Evolutionary conservation across 371 early-diverging fungal species (phyloP), one percentile per base, ranked within the genome.

Genomic region (Chytridiales sp.): DNA sequence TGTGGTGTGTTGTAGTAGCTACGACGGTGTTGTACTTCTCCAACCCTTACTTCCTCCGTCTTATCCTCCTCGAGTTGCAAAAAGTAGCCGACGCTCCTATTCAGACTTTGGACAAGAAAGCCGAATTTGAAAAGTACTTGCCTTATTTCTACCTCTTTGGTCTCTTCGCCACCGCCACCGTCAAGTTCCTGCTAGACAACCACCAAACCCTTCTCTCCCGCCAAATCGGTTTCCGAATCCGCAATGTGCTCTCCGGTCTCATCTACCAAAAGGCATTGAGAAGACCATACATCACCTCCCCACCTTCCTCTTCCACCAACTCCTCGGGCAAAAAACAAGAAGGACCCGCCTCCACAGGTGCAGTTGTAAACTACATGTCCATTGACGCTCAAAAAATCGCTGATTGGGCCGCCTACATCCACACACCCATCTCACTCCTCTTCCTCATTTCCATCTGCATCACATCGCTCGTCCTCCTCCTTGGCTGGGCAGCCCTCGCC

Each of bases 401-500:
- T 1, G 51, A 49, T n/a, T 61, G 63, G 63, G 34, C 44, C 26
- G 63, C 50, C 9, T 38, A 17, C 19, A 4, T 62, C 26, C 40
- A 50, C 51, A 41, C 56, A 4, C 63, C 63, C 5, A 19, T 56
- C 29, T 47, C 49, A 1, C 49, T 58, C 0, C 65, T 62, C 19
- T 15, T 69, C 3, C 66, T 69, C 41, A 63, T 70, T 24, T 19
- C 67, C 11, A 34, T 76, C 34, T 61, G 67, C 54, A 38, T 66
- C 21, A n/a, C 26, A 0, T 47, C 61, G 26, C 66, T 76, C 27
- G 19, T 70, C 39, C 39, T 22, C 31, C 31, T 74, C 17, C 43
- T 72, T 6, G 75, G 74, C 24, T 64, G 61, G 59, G 56, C 75
- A 19, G 75, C 72, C 21, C 36, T 75, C n/a, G 61, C 72, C n/a